phyloP scores from a whole-genome alignment of 352 stramenopile genomes.

The Thraustochytrium sp. region DNA sequence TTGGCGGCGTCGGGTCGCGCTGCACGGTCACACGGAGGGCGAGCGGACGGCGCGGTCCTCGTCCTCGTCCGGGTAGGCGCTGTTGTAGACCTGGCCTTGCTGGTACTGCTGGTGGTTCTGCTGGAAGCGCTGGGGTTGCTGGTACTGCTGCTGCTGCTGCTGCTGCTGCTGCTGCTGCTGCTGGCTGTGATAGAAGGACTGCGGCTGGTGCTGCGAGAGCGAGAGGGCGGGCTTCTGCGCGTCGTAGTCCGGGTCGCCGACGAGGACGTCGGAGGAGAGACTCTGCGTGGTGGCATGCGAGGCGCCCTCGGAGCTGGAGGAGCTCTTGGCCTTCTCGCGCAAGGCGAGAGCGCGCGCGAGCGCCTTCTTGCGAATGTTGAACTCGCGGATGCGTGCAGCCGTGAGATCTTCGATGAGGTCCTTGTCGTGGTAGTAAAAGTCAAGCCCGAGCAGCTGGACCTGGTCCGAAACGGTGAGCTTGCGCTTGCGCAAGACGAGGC shows the following conservation, averaged over 20 bases:
- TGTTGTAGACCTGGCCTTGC: too few species aligned
- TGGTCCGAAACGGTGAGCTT: neutral
- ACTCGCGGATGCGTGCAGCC: neutral
- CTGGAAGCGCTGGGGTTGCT: too few species aligned
- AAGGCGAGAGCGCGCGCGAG: neutral
- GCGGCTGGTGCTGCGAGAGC: neutral
- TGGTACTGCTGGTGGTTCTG: too few species aligned
- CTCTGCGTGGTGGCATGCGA: neutral
- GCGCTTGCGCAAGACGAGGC: neutral
- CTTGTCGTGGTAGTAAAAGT: slow-evolving; percentile 33
- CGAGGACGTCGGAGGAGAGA: neutral
- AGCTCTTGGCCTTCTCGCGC: neutral
- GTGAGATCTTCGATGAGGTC: slow-evolving; percentile 3
- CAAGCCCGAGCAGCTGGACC: neutral
- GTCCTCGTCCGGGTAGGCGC: too few species aligned
- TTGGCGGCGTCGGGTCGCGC: too few species aligned
- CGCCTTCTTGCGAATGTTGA: neutral
- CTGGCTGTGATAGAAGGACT: neutral
- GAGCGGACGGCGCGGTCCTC: too few species aligned
- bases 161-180: too few species aligned
- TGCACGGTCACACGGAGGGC: too few species aligned
- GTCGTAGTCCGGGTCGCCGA: neutral
- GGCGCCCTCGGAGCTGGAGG: neutral
- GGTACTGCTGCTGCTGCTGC: too few species aligned
- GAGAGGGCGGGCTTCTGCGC: neutral